phyloP scores from a whole-genome alignment of 2,329 filamentous ascomycete species.

The Trichoderma sp. region DNA sequence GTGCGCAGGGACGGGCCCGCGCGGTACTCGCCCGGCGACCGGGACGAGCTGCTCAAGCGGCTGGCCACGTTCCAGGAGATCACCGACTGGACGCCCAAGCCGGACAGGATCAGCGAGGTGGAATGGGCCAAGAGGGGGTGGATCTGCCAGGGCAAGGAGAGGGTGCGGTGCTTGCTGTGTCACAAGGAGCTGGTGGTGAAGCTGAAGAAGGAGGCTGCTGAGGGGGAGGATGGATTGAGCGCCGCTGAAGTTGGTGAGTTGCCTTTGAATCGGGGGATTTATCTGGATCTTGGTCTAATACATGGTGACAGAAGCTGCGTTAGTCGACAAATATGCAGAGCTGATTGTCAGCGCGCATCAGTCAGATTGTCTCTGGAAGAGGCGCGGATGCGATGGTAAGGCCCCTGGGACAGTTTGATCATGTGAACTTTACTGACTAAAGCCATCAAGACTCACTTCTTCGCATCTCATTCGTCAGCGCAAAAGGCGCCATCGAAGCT shows the following conservation, averaged over 20 bases:
- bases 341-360: slow-evolving; percentile 75
- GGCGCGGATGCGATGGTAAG: slow-evolving; percentile 81
- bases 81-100: slow-evolving; percentile 92
- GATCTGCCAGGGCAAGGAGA: slow-evolving; percentile 81
- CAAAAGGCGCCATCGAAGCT: slow-evolving; percentile 57
- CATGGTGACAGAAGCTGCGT: slow-evolving; percentile 54
- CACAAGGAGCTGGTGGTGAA: slow-evolving; percentile 82
- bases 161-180: slow-evolving; percentile 83
- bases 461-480: slow-evolving; percentile 64
- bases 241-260: slow-evolving; percentile 60
- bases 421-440: background rate
- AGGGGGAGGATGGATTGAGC: slow-evolving; percentile 55
- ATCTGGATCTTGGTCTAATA: slow-evolving; percentile 28
- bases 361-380: slow-evolving; percentile 83
- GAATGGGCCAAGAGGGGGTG: slow-evolving; percentile 95
- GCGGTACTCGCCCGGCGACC: slow-evolving; percentile 84
- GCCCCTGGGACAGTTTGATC: slow-evolving; percentile 24
- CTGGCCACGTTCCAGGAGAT: slow-evolving; percentile 89
- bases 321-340: slow-evolving; percentile 75
- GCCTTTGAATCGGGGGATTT: background rate
- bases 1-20: slow-evolving; percentile 44
- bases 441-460: slow-evolving; percentile 55
- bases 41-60: slow-evolving; percentile 76
- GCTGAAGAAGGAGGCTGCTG: slow-evolving; percentile 63
- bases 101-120: slow-evolving; percentile 80